Evolutionary conservation across 2,329 filamentous ascomycete genomes (phyloP), one percentile per base, ranked within the genome.

Genomic region (Fusarium caatingaense): DNA sequence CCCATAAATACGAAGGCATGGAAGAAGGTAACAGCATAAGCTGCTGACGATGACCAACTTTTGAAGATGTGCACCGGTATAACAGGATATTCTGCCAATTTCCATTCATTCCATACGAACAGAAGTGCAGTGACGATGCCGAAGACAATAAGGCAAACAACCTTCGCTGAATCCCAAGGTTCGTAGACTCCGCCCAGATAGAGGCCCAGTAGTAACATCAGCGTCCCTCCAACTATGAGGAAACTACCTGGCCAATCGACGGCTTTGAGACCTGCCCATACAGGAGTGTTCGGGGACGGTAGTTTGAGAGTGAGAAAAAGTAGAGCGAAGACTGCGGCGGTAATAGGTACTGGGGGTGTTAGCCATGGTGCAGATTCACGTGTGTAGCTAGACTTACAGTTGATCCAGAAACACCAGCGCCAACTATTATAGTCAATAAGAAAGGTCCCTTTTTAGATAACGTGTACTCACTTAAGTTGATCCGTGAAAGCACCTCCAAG

Each of bases 181-280:
- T 85, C 81, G 3, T 83, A 82, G 23, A 88, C 85, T 20, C 91
- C 91, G 15, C 91, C 92, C 55, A 91, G 89, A 69, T 92, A 88
- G 23, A 94, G 84, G 4, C 89, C 91, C 16, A 93, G 84, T 3
- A 93, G 83, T 20, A 93, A 79, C 89, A 93, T 92, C 48, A 93
- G 78, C 0, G 88, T 89, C 7, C 86, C 88, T 27, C 87, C 88
- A 9, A 92, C 83, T 65, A 93, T 86, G 4, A 86, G 81, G 13
- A 91, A 56, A 3, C 86, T 88, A 2, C 92, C 92, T 8, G 81
- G 65, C 86, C 87, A 89, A 73, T 89, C 87, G 23, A 89, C 82
- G 0, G 88, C 88, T 65, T 87, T 87, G 11, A 93, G 79, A 0
- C 91, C 91, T 41, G 87, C 81, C 62, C 82, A 79, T 4, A 92